These are phyloP conservation scores for Fusarium sp. DNA, from an alignment of 2,329 filamentous ascomycete genomes.

Conservation along the genomic window DNA sequence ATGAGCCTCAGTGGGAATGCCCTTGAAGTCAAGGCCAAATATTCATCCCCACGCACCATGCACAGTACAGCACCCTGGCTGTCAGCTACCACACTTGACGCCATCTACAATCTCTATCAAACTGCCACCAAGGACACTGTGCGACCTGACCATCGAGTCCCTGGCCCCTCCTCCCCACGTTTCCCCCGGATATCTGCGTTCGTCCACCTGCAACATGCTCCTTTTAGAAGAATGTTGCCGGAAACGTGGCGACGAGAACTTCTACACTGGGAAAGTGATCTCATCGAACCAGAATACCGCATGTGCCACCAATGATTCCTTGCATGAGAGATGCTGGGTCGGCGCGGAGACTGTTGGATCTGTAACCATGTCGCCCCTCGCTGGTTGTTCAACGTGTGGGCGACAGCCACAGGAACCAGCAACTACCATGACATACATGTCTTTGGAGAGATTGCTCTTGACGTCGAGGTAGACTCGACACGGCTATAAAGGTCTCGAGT, in stretches of 20 bases:
- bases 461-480: background rate
- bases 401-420: conserved; percentile 10
- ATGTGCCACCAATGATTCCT: conserved; percentile 5
- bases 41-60: background rate
- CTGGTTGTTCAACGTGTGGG: conserved; percentile 1
- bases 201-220: conserved; percentile 30
- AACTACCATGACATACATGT: background rate
- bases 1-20: background rate
- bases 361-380: conserved; percentile 4
- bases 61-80: conserved; percentile 2
- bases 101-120: background rate
- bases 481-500: conserved; percentile 21
- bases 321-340: conserved; percentile 8
- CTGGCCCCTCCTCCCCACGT: conserved; percentile 8
- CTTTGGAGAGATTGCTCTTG: background rate
- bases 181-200: conserved; percentile 35
- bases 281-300: conserved; percentile 7
- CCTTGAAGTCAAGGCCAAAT: background rate
- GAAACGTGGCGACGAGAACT: conserved; percentile 8
- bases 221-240: conserved; percentile 25
- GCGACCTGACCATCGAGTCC: conserved; percentile 16
- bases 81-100: background rate
- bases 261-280: conserved; percentile 13
- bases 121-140: conserved; percentile 21
- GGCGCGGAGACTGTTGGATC: conserved; percentile 10